phyloP scores from a whole-genome alignment of 2,329 filamentous ascomycete genomes.

The Exophiala dermatitidis region DNA sequence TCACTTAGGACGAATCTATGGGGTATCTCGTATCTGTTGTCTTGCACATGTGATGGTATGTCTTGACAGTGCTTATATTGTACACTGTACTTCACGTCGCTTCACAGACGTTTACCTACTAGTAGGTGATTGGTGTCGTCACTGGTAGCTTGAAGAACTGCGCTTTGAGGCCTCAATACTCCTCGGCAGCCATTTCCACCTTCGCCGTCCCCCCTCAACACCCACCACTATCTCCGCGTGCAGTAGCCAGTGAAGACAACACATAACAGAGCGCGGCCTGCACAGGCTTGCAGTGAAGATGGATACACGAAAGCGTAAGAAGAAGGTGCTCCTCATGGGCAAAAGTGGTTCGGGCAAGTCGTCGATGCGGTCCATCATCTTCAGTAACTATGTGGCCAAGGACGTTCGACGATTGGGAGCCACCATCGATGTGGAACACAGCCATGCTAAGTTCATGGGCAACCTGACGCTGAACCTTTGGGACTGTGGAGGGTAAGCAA shows the following conservation, averaged over 20 bases:
- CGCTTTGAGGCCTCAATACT: background rate
- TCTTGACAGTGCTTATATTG: no score
- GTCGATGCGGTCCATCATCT: constrained; percentile 97
- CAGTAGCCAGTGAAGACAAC: background rate
- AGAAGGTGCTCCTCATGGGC: constrained; percentile 83
- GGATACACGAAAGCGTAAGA: constrained; percentile 59
- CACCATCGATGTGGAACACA: constrained; percentile 97
- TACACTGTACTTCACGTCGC: no score
- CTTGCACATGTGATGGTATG: no score
- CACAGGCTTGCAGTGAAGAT: constrained; percentile 28
- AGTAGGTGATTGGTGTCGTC: no score
- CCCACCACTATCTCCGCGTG: background rate
- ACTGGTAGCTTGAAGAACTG: background rate
- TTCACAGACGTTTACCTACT: no score
- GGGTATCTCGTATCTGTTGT: no score
- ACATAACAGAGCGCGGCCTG: background rate
- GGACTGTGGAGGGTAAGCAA: constrained; percentile 80
- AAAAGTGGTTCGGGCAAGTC: constrained; percentile 97
- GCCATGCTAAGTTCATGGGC: constrained; percentile 96
- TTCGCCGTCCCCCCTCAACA: background rate
- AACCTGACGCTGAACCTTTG: constrained; percentile 95
- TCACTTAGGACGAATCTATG: no score
- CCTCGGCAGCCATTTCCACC: background rate
- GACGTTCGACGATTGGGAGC: constrained; percentile 88
- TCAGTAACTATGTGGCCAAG: constrained; percentile 96